phyloP scores from a whole-genome alignment of 2,329 filamentous ascomycete species.

The Thielaviopsis musarum region DNA sequence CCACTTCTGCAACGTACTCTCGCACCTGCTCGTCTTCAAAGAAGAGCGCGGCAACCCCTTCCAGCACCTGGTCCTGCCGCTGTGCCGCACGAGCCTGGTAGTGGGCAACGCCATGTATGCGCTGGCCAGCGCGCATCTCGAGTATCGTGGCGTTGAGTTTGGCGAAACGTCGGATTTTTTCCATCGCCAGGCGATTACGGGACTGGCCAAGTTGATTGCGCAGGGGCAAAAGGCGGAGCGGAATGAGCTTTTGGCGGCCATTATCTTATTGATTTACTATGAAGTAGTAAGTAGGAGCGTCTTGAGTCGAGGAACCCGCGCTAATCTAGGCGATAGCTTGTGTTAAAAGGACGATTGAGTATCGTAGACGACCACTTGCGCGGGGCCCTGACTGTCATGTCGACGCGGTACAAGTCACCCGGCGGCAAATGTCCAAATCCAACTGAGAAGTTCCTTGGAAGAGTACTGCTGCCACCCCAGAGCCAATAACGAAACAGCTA shows the following conservation, averaged over 20 bases:
- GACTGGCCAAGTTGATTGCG: slow-evolving; percentile 39
- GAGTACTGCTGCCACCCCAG: slow-evolving; percentile 22
- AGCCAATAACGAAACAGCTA: background rate
- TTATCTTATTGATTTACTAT: slow-evolving; percentile 46
- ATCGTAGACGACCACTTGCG: slow-evolving; percentile 45
- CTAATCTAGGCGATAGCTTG: slow-evolving; percentile 28
- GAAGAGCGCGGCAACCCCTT: slow-evolving; percentile 48
- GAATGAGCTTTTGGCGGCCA: slow-evolving; percentile 42
- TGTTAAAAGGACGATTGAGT: slow-evolving; percentile 40
- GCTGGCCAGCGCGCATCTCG: slow-evolving; percentile 66
- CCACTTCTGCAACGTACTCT: slow-evolving; percentile 47
- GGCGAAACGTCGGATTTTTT: slow-evolving; percentile 40
- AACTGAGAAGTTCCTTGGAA: slow-evolving; percentile 40
- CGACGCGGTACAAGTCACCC: slow-evolving; percentile 12
- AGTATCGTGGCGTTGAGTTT: slow-evolving; percentile 40
- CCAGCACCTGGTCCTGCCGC: slow-evolving; percentile 43
- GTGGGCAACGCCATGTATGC: slow-evolving; percentile 76
- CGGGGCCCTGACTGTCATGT: slow-evolving; percentile 45
- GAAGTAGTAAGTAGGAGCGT: slow-evolving; percentile 34
- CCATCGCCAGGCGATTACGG: slow-evolving; percentile 42
- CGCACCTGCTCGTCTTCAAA: slow-evolving; percentile 47
- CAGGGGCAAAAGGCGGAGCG: slow-evolving; percentile 30
- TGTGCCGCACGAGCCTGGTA: slow-evolving; percentile 36
- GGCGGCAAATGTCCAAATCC: slow-evolving; percentile 27
- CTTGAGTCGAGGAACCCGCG: background rate